Evolutionary conservation across 139 green algal species (phyloP), one percentile per base, ranked within the genome.

Genomic region (Picochlorum sp.): DNA sequence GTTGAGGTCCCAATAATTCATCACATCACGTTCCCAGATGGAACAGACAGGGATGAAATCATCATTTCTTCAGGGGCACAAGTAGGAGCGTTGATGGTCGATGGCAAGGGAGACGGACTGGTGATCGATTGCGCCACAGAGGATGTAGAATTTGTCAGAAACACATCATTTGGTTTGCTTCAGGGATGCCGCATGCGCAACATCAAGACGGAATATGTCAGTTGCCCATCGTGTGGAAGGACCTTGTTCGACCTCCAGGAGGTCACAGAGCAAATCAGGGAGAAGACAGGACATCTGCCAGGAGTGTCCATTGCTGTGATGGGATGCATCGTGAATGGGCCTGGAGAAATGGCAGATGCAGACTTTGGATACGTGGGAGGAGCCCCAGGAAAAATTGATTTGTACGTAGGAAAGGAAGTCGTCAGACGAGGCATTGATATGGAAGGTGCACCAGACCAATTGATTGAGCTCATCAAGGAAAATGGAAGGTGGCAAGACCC

Each of bases 321-420:
- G 94, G 94, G 94, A 38, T 97, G 92, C 92, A 98, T 98, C 68
- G 92, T 98, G 26, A 98, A 98, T 74, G 94, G 94, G 0, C 94
- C 94, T 3, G 94, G 94, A 2, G 94, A 99, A 80, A 99, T 99
- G 94, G 94, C 94, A 4, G 94, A 99, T 72, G 94, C 92, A 3
- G 92, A 98, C 76, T 97, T 98, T 72, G 92, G 92, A 49, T 95
- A 95, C 64, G 87, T 95, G 37, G 87, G 87, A 24, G 86, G 86
- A 9, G 83, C 80, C 6, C 86, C 87, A 8, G 80, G 84, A 71
- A 95, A 96, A 87, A 98, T 99, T 73, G 94, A 99, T 82, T 78
- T 99, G 66, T 99, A 98, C 72, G 92, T 99, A 45, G 92, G 92
- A 73, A 99, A 99, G 85, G 92, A 99, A 82, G 90, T 99, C 6